Evolutionary conservation across 768 basidiomycete species (phyloP).

Genomic region (Termitomyces sp.): DNA sequence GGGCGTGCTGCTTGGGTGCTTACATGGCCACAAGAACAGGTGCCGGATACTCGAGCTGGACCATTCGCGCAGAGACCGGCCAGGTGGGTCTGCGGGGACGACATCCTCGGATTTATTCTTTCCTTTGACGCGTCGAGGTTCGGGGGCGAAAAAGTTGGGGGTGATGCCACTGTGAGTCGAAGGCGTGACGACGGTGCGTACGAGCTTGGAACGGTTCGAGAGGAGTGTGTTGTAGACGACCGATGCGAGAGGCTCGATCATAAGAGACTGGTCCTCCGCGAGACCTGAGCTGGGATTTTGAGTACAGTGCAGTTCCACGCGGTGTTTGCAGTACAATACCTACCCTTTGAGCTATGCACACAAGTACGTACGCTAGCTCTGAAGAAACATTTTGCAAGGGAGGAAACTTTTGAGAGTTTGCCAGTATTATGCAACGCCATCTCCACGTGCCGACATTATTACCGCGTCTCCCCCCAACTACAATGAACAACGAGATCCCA

Average conservation of each 20-base stretch:
- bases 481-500: conserved; percentile 19
- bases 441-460: conserved; percentile 7
- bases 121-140: conserved; percentile 44
- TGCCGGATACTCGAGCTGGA: conserved; percentile 38
- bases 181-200: conserved; percentile 13
- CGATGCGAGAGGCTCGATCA: conserved; percentile 60
- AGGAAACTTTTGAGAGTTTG: conserved; percentile 11
- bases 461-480: background rate
- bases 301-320: background rate
- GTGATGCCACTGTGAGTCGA: conserved; percentile 27
- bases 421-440: conserved; percentile 2
- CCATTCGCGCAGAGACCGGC: conserved; percentile 37
- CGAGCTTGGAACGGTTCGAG: conserved; percentile 24
- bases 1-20: background rate
- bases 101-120: conserved; percentile 39
- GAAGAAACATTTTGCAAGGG: background rate
- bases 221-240: conserved; percentile 46
- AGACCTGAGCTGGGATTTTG: background rate
- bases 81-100: conserved; percentile 17
- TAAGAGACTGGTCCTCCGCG: conserved; percentile 26
- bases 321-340: too few relatives aligned
- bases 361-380: too few relatives aligned
- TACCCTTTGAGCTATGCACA: too few relatives aligned
- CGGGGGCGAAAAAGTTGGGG: conserved; percentile 51
- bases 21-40: conserved; percentile 41